phyloP scores from a whole-genome alignment of 495 filamentous ascomycete species.

The Aspergillus saccharolyticus region DNA sequence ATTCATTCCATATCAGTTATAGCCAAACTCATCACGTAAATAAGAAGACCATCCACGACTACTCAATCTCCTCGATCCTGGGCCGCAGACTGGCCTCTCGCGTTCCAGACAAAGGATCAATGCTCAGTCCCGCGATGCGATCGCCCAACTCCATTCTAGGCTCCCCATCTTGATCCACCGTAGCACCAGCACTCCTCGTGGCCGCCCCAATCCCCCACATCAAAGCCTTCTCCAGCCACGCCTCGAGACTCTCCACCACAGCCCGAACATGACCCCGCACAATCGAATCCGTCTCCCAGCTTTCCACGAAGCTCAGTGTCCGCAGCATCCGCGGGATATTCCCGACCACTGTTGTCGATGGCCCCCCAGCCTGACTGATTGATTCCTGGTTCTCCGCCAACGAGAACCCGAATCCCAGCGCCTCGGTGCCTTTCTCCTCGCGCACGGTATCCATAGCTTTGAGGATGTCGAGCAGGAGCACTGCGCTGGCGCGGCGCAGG shows the following conservation, averaged over 20 bases:
- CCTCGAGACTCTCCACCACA: constrained; percentile 67
- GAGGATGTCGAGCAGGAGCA: constrained; percentile 64
- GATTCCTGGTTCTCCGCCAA: constrained; percentile 28
- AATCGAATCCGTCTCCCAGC: constrained; percentile 66
- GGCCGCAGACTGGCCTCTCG: constrained; percentile 22
- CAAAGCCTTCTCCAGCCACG: constrained; percentile 58
- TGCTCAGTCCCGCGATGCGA: constrained; percentile 34
- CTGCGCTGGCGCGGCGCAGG: constrained; percentile 64
- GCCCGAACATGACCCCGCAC: constrained; percentile 67
- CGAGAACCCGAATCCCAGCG: constrained; percentile 58
- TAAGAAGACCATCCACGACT: neutral
- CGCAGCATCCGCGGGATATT: constrained; percentile 59
- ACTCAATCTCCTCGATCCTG: constrained; percentile 54
- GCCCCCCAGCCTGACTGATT: constrained; percentile 1
- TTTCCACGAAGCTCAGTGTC: constrained; percentile 60
- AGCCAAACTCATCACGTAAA: no score
- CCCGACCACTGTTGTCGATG: constrained; percentile 29
- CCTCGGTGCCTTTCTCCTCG: constrained; percentile 38
- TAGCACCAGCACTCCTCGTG: constrained; percentile 4
- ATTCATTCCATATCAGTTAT: no score
- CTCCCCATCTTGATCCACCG: constrained; percentile 21
- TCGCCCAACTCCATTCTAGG: constrained; percentile 28
- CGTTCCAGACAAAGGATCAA: constrained; percentile 34
- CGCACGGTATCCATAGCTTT: constrained; percentile 57
- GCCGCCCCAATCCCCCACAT: constrained; percentile 36